Evolutionary conservation across 75 land plant genomes (phyloP).

Genomic region (Isoetes taiwanensis): DNA sequence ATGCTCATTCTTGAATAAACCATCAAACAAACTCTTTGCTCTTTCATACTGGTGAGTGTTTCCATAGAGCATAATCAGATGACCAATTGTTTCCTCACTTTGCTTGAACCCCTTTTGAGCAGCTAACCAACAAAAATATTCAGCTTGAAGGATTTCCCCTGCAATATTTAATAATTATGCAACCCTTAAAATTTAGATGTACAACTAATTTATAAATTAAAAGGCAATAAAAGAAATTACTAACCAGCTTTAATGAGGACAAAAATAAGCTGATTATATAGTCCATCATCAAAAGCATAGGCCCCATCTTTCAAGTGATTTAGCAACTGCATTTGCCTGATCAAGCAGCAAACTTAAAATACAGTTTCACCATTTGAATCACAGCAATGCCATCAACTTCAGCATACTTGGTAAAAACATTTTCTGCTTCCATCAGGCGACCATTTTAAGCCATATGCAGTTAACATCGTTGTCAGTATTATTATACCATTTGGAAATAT

Average conservation of each 20-base stretch:
- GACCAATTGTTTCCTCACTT: constrained; percentile 32
- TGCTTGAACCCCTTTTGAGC: constrained; percentile 22
- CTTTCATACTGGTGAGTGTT: constrained; percentile 27
- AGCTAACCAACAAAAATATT: constrained; percentile 22
- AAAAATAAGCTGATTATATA: constrained; percentile 30
- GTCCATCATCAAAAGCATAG: constrained; percentile 22
- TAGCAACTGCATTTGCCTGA: constrained; percentile 22
- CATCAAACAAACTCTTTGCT: constrained; percentile 33
- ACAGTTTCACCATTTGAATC: constrained; percentile 31
- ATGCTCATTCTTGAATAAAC: constrained; percentile 10
- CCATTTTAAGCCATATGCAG: constrained; percentile 28
- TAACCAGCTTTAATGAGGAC: constrained; percentile 50
- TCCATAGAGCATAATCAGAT: constrained; percentile 47
- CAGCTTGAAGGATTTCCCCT: constrained; percentile 40
- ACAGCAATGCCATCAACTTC: constrained; percentile 34
- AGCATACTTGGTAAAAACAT: constrained; percentile 18
- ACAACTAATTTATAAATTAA: neutral
- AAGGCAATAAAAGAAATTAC: too few species aligned
- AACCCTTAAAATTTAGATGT: neutral
- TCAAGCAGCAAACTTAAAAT: constrained; percentile 17
- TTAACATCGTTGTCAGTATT: constrained; percentile 27
- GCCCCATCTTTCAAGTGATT: constrained; percentile 29
- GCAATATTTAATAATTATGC: constrained; percentile 6
- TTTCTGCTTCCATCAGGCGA: constrained; percentile 21
- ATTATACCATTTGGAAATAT: too few species aligned